Conservation (phyloP, 164 flowering plant species). For the Stephania japonica region DNA sequence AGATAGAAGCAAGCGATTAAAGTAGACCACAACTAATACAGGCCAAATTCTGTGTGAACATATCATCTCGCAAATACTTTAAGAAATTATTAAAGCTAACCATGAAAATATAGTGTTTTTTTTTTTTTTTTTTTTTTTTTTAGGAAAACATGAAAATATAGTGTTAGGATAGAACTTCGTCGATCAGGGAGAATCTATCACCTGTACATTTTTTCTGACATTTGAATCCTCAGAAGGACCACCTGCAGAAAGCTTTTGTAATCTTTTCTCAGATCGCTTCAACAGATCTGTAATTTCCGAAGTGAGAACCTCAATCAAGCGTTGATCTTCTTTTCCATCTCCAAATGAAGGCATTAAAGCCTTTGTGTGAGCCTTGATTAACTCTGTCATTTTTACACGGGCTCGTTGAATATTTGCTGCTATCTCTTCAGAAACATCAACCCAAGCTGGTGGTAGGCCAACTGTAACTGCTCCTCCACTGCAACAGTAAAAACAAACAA, state of each 20-base stretch:
- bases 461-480: slow-evolving; percentile 67
- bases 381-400: slow-evolving; percentile 67
- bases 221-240: slow-evolving; percentile 92
- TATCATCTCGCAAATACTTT: too few relatives aligned
- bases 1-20: background rate
- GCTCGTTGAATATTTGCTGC: slow-evolving; percentile 67
- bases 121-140: too few relatives aligned
- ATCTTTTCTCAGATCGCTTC: slow-evolving; percentile 71
- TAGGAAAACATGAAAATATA: too few relatives aligned
- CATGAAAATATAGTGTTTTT: too few relatives aligned
- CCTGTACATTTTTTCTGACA: slow-evolving; percentile 91
- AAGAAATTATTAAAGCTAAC: background rate
- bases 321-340: slow-evolving; percentile 87
- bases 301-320: slow-evolving; percentile 68
- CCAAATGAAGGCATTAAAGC: slow-evolving; percentile 95
- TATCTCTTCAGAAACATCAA: slow-evolving; percentile 91
- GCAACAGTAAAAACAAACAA: slow-evolving; percentile 21
- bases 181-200: slow-evolving; percentile 16
- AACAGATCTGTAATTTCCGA: slow-evolving; percentile 73
- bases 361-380: slow-evolving; percentile 83
- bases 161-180: background rate
- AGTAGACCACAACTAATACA: background rate
- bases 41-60: background rate
- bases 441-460: slow-evolving; percentile 98
- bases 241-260: slow-evolving; percentile 59